phyloP scores from a whole-genome alignment of 805 yeast species.

The Lipomyces spencermartinsiae region DNA sequence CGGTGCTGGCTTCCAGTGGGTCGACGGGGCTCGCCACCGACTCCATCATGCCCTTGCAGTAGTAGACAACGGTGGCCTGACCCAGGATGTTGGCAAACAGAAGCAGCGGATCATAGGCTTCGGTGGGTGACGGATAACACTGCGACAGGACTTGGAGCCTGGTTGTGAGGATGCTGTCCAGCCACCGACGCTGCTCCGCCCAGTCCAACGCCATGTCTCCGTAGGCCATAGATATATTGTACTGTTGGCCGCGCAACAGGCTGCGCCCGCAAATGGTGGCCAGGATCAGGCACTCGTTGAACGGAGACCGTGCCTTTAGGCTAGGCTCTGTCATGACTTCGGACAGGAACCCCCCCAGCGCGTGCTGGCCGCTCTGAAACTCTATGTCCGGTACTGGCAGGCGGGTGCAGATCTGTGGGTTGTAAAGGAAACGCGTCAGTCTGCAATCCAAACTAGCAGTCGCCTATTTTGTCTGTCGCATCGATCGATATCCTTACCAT shows the following conservation, averaged over 20 bases:
- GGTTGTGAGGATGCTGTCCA: background rate
- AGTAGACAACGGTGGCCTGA: background rate
- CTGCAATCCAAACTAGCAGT: background rate
- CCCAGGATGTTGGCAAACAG: background rate
- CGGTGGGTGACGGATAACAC: background rate
- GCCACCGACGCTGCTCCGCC: conserved; percentile 2
- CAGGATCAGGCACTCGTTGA: background rate
- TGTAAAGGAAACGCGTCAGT: background rate
- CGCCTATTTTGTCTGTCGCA: background rate
- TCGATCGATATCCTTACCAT: background rate
- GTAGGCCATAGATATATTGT: background rate
- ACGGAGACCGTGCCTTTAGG: background rate
- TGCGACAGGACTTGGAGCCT: background rate
- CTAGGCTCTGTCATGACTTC: background rate
- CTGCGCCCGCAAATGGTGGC: conserved; percentile 1
- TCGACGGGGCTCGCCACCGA: background rate
- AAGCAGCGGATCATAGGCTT: background rate
- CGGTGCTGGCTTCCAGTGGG: background rate
- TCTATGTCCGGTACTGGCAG: background rate
- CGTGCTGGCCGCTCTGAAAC: background rate
- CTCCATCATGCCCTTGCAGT: background rate
- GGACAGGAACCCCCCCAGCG: background rate
- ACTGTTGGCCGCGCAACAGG: background rate
- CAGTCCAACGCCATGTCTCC: background rate
- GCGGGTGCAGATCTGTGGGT: background rate